Evolutionary conservation across 2,329 filamentous ascomycete genomes (phyloP).

Genomic region (Fusarium paranaense): DNA sequence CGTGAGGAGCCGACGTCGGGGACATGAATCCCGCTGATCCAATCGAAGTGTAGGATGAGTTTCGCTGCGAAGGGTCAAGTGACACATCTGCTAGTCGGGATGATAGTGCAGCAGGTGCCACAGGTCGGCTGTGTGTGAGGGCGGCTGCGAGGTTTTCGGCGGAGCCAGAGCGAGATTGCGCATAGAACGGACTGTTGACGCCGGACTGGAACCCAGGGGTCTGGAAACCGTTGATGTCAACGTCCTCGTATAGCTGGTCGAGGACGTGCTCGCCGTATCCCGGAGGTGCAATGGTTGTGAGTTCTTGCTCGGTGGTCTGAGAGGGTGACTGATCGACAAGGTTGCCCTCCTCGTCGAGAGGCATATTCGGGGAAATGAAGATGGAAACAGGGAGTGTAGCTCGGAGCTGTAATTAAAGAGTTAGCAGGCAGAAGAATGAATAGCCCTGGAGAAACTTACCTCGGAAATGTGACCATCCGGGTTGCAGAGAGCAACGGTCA

Average conservation of each 20-base stretch:
- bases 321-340: constrained; percentile 71
- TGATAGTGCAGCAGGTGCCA: constrained; percentile 66
- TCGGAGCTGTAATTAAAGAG: constrained; percentile 68
- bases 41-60: constrained; percentile 59
- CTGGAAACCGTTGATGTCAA: constrained; percentile 85
- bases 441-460: constrained; percentile 56
- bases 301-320: constrained; percentile 61
- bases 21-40: constrained; percentile 59
- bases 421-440: constrained; percentile 9
- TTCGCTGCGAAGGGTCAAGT: constrained; percentile 59
- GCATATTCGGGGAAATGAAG: constrained; percentile 94
- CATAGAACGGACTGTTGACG: constrained; percentile 84
- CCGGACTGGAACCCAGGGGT: constrained; percentile 78
- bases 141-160: constrained; percentile 78
- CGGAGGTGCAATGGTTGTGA: constrained; percentile 82
- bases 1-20: constrained; percentile 54
- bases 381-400: constrained; percentile 92
- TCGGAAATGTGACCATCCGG: constrained; percentile 96
- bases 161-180: constrained; percentile 79
- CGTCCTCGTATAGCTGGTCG: constrained; percentile 89
- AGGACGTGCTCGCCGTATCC: constrained; percentile 91
- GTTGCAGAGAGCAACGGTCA: constrained; percentile 91
- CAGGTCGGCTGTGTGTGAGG: constrained; percentile 51
- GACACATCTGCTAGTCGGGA: constrained; percentile 78
- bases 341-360: constrained; percentile 87